Percentiles rank a stretch among this genome's conserved stretches.
These are phyloP conservation scores for Curvularia lunata DNA, from an alignment of 2,329 filamentous ascomycete species.

Conservation along the genomic window DNA sequence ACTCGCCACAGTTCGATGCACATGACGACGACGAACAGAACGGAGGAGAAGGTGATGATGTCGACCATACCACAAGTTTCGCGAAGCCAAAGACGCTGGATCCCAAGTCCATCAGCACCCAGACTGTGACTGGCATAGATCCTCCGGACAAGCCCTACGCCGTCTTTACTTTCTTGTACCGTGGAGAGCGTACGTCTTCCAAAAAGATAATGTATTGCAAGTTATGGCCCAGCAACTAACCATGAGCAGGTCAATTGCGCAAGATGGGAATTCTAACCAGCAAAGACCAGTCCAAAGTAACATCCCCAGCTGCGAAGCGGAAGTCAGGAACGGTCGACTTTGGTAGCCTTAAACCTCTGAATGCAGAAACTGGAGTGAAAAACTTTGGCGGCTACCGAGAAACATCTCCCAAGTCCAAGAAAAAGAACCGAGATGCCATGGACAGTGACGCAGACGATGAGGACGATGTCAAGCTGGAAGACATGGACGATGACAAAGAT, in stretches of 20 bases:
- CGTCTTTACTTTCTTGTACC: slow-evolving; percentile 96
- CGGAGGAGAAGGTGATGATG: slow-evolving; percentile 72
- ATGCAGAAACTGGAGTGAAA: slow-evolving; percentile 78
- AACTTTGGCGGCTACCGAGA: slow-evolving; percentile 88
- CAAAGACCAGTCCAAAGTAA: slow-evolving; percentile 64
- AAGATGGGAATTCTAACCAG: slow-evolving; percentile 90
- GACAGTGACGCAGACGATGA: slow-evolving; percentile 79
- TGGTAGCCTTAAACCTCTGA: slow-evolving; percentile 80
- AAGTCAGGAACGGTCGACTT: slow-evolving; percentile 86
- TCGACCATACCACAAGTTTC: slow-evolving; percentile 97
- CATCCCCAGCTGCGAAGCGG: slow-evolving; percentile 71
- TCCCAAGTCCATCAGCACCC: slow-evolving; percentile 96
- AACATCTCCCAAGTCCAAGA: slow-evolving; percentile 60
- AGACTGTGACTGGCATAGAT: slow-evolving; percentile 98
- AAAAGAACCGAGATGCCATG: slow-evolving; percentile 62
- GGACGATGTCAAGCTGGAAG: slow-evolving; percentile 68
- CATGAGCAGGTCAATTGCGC: slow-evolving; percentile 77
- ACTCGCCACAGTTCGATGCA: slow-evolving; percentile 95
- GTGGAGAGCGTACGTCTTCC: slow-evolving; percentile 80
- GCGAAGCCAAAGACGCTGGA: slow-evolving; percentile 95
- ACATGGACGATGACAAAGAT: slow-evolving; percentile 64
- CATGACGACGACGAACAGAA: slow-evolving; percentile 87
- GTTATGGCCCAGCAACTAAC: slow-evolving; percentile 18
- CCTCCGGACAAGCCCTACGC: slow-evolving; percentile 95
- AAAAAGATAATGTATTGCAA: not conserved